phyloP scores from a whole-genome alignment of 1,284 basidiomycete species.

The Anthracocystis panici-leucophaei region DNA sequence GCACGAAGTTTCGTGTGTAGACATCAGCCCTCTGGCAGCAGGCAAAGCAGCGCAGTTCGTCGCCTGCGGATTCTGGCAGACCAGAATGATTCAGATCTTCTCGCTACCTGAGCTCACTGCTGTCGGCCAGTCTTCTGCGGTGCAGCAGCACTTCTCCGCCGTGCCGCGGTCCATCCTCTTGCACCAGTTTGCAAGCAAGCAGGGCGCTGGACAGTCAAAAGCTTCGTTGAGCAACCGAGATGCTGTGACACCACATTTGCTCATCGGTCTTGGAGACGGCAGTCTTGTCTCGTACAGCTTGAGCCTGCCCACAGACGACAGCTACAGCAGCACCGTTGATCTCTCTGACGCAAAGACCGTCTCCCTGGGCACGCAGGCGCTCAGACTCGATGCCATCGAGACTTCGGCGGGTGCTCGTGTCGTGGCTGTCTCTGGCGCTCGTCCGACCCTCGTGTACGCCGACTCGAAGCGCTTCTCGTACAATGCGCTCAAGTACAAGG shows the following conservation, averaged over 20 bases:
- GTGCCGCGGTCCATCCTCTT: constrained; percentile 80
- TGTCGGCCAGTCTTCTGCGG: constrained; percentile 32
- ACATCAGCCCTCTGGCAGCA: constrained; percentile 64
- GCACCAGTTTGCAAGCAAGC: constrained; percentile 74
- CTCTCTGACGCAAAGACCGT: constrained; percentile 74
- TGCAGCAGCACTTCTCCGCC: constrained; percentile 22
- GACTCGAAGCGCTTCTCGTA: constrained; percentile 62
- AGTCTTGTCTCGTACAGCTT: constrained; percentile 76
- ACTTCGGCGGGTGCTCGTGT: constrained; percentile 46
- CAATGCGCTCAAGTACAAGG: constrained; percentile 60
- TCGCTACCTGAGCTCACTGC: constrained; percentile 72
- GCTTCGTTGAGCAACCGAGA: constrained; percentile 26
- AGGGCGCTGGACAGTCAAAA: constrained; percentile 4
- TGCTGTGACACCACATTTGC: constrained; percentile 72
- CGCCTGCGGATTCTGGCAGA: constrained; percentile 82
- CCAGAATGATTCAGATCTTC: constrained; percentile 77
- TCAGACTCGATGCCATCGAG: constrained; percentile 73
- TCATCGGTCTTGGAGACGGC: constrained; percentile 85
- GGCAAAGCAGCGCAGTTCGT: constrained; percentile 66
- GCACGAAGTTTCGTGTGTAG: constrained; percentile 65
- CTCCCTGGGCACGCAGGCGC: constrained; percentile 78
- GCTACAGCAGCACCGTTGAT: constrained; percentile 45
- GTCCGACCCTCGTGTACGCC: constrained; percentile 62
- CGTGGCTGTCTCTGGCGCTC: constrained; percentile 65
- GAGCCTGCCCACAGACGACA: constrained; percentile 53